These are phyloP conservation scores for Camellia granthamiana DNA, from an alignment of 148 eudicot species.

Conservation along the genomic window DNA sequence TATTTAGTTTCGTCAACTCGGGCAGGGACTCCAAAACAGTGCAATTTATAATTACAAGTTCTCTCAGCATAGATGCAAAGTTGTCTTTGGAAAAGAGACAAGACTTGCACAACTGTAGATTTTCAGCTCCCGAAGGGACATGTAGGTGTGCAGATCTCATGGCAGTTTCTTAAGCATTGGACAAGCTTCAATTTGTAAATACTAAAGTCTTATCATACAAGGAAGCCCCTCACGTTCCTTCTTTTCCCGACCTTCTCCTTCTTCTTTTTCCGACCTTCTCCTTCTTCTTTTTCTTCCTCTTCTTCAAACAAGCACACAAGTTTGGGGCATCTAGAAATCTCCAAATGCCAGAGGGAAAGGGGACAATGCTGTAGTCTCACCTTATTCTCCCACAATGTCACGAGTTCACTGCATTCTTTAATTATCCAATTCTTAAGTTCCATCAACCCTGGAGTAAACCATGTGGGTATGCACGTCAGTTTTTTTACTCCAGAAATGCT, in stretches of 20 bases:
- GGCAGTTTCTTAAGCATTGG: not conserved
- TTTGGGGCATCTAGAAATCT: not conserved
- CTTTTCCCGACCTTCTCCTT: not conserved
- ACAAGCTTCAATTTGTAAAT: constrained; percentile 6
- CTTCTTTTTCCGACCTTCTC: not conserved
- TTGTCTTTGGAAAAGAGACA: not conserved
- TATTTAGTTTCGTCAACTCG: not conserved
- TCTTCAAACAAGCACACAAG: not conserved
- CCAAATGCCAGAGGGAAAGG: not conserved
- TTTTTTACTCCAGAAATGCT: not conserved
- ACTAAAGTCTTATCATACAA: not conserved
- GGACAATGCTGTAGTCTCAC: not conserved
- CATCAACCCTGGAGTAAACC: too few species aligned
- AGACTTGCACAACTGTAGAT: not conserved
- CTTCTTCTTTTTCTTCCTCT: not conserved
- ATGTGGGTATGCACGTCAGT: not conserved
- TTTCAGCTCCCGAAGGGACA: not conserved
- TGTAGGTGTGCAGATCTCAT: not conserved
- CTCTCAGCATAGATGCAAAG: not conserved
- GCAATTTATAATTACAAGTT: not conserved
- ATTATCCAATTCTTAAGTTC: not conserved
- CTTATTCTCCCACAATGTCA: not conserved
- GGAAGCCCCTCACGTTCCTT: not conserved
- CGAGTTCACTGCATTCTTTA: too few species aligned
- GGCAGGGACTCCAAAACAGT: not conserved